Base-by-base conservation (phyloP, 148 eudicot species). In the Cornus florida region DNA sequence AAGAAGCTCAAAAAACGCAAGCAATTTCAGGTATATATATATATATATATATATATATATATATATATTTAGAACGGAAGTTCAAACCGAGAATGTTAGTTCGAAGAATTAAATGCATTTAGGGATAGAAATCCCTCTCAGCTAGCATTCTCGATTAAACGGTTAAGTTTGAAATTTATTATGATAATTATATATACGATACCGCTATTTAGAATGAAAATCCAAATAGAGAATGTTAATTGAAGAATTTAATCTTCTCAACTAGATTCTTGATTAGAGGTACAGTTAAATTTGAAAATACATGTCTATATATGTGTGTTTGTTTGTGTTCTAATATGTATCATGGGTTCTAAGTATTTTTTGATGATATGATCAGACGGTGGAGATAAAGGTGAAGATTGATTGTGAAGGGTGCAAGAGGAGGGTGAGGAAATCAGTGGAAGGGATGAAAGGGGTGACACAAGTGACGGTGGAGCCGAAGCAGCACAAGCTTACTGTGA, bases 391-490 rank as follows among this genome's bases (percentile, higher is more conserved):
- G 75, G 87, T 90, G 56, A 88, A 80, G 50, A 90, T 88, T 80
- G 91, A 90, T 60, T 90, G 93, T 53, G 88, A 90, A 68, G 93
- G 91, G 50, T 90, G 93, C 64, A 91, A 85, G 74, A 85, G 86
- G 82, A 85, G 38, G 39, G 91, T 90, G 68, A 81, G 77, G 75
- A 88, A 90, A 41, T 82, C 89, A 0, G 93, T 88, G 31, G 74
- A 86, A 72, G 91, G 93, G 7, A 90, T 90, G 93, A 88, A 88
- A 77, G 93, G 93, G 2, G 93, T 88, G 53, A 85, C 87, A 53
- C 19, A 39, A 69, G 84, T 88, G 2, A 85, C 84, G 10, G 84
- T 88, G 56, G 80, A 85, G 48, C 89, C 85, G 10, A 90, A 90
- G 46, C 84, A 80, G 24, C 70, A 74, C 74, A 90, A 85, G 79